These are phyloP conservation scores for Verticillium nubilum DNA, from an alignment of 2,329 filamentous ascomycete species.

Conservation along the genomic window DNA sequence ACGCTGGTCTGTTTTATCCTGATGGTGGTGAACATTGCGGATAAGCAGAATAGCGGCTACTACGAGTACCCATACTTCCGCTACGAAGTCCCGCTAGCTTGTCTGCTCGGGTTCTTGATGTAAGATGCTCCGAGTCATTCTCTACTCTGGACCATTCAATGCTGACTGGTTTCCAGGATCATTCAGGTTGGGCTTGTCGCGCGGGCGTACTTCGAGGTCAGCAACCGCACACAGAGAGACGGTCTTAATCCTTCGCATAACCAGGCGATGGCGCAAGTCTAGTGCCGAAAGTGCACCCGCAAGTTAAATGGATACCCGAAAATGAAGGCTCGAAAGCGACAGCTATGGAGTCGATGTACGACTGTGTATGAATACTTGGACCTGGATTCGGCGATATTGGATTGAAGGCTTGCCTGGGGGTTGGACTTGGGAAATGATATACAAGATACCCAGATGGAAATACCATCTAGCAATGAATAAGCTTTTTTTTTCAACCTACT, in stretches of 20 bases:
- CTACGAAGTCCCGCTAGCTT: slow-evolving; percentile 12
- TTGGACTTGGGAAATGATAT: too few relatives aligned
- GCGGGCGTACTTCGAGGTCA: slow-evolving; percentile 11
- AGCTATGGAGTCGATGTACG: neutral
- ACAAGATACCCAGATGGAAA: too few relatives aligned
- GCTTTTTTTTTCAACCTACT: too few relatives aligned
- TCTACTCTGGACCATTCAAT: neutral
- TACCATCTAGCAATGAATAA: too few relatives aligned
- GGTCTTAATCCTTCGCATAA: neutral
- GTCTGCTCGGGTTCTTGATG: slow-evolving; percentile 10
- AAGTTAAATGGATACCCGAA: too few relatives aligned
- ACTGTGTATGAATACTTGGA: neutral
- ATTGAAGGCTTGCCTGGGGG: too few relatives aligned
- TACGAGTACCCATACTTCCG: slow-evolving; percentile 12
- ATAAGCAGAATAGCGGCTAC: slow-evolving; percentile 8
- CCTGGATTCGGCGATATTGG: too few relatives aligned
- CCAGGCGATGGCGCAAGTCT: slow-evolving; percentile 7
- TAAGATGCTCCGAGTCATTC: neutral
- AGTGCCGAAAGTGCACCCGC: too few relatives aligned
- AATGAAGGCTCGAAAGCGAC: too few relatives aligned
- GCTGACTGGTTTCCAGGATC: slow-evolving; percentile 4
- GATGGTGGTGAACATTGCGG: slow-evolving; percentile 11
- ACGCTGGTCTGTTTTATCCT: slow-evolving; percentile 11
- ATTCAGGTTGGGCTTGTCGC: slow-evolving; percentile 7
- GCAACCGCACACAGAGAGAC: slow-evolving; percentile 4